Percentiles rank a stretch among this genome's conserved stretches.
These are phyloP conservation scores for Suillus placidus DNA, from an alignment of 768 basidiomycete species.

Conservation along the genomic window DNA sequence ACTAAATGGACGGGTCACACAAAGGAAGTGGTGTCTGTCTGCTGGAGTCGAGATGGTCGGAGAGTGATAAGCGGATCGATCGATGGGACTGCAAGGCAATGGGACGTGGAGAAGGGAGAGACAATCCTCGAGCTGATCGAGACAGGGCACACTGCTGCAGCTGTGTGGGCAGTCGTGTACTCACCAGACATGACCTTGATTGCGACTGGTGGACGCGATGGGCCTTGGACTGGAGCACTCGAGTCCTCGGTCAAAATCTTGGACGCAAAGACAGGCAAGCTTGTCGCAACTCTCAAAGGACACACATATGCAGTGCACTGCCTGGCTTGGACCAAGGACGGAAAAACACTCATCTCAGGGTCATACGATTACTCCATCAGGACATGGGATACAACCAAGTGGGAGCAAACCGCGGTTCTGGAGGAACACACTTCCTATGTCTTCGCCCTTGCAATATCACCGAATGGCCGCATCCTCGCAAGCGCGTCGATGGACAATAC, in stretches of 20 bases:
- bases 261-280: neutral
- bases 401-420: neutral
- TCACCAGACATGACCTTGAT: too few species aligned
- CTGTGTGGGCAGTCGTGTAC: too few species aligned
- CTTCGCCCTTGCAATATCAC: neutral
- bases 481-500: neutral
- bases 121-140: too few species aligned
- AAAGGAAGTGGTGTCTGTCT: too few species aligned
- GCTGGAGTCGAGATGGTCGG: too few species aligned
- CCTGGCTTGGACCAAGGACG: neutral
- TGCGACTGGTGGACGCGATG: too few species aligned
- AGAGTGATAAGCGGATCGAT: too few species aligned
- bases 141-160: too few species aligned
- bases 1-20: too few species aligned
- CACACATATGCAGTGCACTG: fast-evolving
- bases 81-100: too few species aligned
- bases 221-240: too few species aligned
- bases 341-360: neutral
- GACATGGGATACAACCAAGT: neutral
- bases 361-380: neutral
- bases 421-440: fast-evolving
- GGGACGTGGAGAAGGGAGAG: too few species aligned
- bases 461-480: neutral
- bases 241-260: neutral
- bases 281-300: neutral